These are phyloP conservation scores for Microcyclospora pomicola DNA, from an alignment of 2,329 filamentous ascomycete species.

Conservation along the genomic window DNA sequence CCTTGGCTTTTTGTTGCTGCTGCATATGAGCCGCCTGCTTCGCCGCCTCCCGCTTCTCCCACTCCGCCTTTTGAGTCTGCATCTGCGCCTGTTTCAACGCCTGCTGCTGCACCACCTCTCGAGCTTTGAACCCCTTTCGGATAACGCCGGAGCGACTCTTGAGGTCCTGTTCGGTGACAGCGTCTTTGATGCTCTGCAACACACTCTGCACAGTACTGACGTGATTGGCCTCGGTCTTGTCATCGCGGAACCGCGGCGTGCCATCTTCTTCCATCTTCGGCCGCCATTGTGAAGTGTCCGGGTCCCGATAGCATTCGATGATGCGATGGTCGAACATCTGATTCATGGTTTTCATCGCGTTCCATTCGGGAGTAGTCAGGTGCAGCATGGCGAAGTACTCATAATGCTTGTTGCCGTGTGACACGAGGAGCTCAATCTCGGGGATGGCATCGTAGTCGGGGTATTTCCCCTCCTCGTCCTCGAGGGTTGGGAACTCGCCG, in stretches of 20 bases:
- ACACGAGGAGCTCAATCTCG: conserved; percentile 56
- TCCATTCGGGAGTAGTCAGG: conserved; percentile 69
- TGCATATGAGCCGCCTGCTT: conserved; percentile 7
- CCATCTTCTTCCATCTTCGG: conserved; percentile 41
- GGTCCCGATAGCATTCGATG: conserved; percentile 78
- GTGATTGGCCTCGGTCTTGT: conserved; percentile 86
- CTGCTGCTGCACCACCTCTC: conserved; percentile 2
- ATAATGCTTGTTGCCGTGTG: conserved; percentile 55
- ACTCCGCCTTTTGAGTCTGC: conserved; percentile 7
- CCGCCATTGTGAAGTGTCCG: conserved; percentile 56
- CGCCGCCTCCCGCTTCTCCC: conserved; percentile 4
- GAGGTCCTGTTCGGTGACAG: conserved; percentile 71
- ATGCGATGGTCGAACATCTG: conserved; percentile 75
- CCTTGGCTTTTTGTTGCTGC: conserved; percentile 5
- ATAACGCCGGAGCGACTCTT: conserved; percentile 56
- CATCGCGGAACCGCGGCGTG: conserved; percentile 70
- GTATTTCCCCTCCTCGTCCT: conserved; percentile 53
- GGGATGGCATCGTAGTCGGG: conserved; percentile 72
- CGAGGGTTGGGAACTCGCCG: conserved; percentile 53
- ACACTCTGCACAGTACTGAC: conserved; percentile 73
- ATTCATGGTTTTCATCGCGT: conserved; percentile 56
- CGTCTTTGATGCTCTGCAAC: conserved; percentile 75
- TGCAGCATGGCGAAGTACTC: conserved; percentile 40
- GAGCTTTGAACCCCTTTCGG: conserved; percentile 61
- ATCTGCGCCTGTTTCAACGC: conserved; percentile 8